Base-by-base conservation (phyloP, 2,329 filamentous ascomycete species). In the Colletotrichum spinosum region DNA sequence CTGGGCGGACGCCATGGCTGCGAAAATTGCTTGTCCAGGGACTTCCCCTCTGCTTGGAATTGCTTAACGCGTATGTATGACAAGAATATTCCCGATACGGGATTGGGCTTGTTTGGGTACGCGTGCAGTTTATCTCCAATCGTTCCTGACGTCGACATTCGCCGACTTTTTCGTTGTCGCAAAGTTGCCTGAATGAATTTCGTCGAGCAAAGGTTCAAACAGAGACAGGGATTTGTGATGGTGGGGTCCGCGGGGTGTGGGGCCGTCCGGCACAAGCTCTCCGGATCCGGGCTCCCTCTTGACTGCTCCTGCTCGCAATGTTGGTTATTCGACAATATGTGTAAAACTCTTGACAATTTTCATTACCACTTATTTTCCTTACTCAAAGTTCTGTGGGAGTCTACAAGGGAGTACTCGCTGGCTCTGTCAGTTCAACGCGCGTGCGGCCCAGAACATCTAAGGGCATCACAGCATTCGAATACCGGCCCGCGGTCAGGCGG, bases 1-100 rank as follows among this genome's bases (percentile, higher is more conserved):
- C 73, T 89, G 88, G 72, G 79, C 84, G 38, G 64, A 65, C 42
- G 64, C 59, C 64, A 67, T 67, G 33, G 35, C 41, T 54, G 39
- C 41, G 37, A 4, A 8, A 8, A 9, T 52, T 55, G 35, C n/a
- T 25, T 52, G 13, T 17, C 25, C 10, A n/a, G 4, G 4, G 25
- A 25, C 25, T 25, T 25, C 25, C 25, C 25, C 25, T 25, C 25
- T 25, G 25, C 25, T 25, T 25, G 25, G 25, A 25, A 25, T 25
- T 25, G 25, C 25, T 25, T 25, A 25, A 25, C 25, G 25, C 25
- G 25, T 25, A 25, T 25, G 25, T 25, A 25, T 5, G 25, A 25
- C 25, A 25, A 25, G 4, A 25, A 25, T 4, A 25, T 25, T 25
- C 25, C 25, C 25, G 25, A 5, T 5, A 4, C 25, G 25, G 25